These are phyloP conservation scores for Quercus phellos DNA, from an alignment of 331 rosid genomes.

Conservation along the genomic window DNA sequence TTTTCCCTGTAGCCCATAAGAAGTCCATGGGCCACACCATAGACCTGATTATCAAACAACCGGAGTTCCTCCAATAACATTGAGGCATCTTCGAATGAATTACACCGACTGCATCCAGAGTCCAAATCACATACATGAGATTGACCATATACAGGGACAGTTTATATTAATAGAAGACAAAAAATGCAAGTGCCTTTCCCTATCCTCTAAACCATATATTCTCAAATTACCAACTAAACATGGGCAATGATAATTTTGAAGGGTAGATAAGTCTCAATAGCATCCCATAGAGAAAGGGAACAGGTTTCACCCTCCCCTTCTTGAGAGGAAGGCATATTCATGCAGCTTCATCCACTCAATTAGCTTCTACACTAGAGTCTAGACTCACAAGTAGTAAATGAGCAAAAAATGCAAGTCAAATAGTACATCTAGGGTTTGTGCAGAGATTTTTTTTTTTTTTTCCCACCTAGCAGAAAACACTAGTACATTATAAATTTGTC, in stretches of 20 bases:
- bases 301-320: background rate
- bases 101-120: constrained; percentile 52
- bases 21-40: constrained; percentile 89
- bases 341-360: background rate
- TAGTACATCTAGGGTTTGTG: background rate
- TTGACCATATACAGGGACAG: background rate
- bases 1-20: constrained; percentile 72
- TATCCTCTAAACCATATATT: background rate
- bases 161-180: background rate
- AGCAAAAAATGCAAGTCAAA: background rate
- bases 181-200: background rate
- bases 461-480: background rate
- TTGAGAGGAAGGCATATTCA: background rate
- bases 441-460: background rate
- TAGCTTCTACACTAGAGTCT: background rate
- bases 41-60: constrained; percentile 63
- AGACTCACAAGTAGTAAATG: background rate
- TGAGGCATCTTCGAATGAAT: constrained; percentile 65
- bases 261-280: background rate
- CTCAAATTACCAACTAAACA: background rate
- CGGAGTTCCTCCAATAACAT: constrained; percentile 67
- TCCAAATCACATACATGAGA: constrained; percentile 19
- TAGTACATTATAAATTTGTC: background rate
- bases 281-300: background rate
- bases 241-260: background rate